Conservation (phyloP, 163 green algal species). For the Scenedesmus sp. region DNA sequence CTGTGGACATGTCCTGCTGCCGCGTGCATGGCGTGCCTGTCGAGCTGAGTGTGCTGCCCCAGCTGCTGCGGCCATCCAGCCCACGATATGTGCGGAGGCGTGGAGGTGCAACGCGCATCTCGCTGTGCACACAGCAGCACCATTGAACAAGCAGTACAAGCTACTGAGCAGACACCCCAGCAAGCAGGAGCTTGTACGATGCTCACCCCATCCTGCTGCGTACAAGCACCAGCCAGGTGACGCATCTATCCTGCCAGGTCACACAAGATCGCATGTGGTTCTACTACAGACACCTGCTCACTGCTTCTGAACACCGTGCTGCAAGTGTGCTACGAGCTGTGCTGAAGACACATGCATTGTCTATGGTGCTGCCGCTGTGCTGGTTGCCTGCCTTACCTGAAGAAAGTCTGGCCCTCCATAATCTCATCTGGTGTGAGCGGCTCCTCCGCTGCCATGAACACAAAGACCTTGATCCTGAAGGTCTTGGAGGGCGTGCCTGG, state of each 20-base stretch:
- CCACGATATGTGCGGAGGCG: neutral
- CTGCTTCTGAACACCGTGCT: neutral
- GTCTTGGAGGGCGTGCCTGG: constrained; percentile 65
- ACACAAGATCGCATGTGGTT: neutral
- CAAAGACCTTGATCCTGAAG: constrained; percentile 64
- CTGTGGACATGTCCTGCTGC: constrained; percentile 27
- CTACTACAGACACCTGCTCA: neutral
- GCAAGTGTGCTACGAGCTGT: neutral
- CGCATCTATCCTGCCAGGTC: neutral
- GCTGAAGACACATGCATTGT: no score
- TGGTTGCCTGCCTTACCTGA: constrained; percentile 31
- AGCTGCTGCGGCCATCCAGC: constrained; percentile 50
- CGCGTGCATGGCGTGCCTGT: constrained; percentile 38
- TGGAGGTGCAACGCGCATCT: constrained; percentile 13
- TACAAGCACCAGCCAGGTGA: neutral
- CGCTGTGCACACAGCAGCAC: constrained; percentile 1
- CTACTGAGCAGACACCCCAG: neutral
- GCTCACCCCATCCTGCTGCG: neutral
- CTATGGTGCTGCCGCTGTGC: neutral
- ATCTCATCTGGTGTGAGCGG: constrained; percentile 67
- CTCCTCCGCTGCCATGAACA: constrained; percentile 58
- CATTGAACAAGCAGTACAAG: neutral
- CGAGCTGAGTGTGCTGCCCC: constrained; percentile 51
- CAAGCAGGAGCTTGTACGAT: neutral
- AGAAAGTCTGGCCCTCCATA: constrained; percentile 48